phyloP scores from a whole-genome alignment of 345 rosid genomes.

The Noccaea caerulescens region DNA sequence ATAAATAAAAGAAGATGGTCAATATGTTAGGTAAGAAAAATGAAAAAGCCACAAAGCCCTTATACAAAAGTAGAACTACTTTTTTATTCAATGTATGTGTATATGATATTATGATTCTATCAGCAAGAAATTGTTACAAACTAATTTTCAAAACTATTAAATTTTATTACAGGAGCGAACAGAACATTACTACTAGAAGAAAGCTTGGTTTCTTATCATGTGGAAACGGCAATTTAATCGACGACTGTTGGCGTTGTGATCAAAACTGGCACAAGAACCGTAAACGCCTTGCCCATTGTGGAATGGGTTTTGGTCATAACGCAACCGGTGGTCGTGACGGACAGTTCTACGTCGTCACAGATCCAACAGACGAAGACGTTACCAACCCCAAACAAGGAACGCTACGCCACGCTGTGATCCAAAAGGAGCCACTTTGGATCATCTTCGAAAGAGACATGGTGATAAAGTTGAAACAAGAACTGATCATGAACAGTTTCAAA shows the following conservation, averaged over 20 bases:
- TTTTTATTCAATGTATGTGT: background rate
- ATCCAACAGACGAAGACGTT: slow-evolving; percentile 48
- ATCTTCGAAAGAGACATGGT: slow-evolving; percentile 45
- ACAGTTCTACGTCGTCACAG: slow-evolving; percentile 49
- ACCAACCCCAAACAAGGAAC: slow-evolving; percentile 51
- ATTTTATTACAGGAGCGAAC: slow-evolving; percentile 19
- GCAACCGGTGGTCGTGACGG: slow-evolving; percentile 54
- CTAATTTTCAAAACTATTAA: background rate
- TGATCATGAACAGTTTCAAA: slow-evolving; percentile 56
- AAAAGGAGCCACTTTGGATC: slow-evolving; percentile 52
- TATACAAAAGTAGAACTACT: background rate
- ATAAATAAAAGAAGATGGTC: background rate
- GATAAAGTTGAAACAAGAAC: slow-evolving; percentile 53
- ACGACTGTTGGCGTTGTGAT: slow-evolving; percentile 59
- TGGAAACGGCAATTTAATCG: slow-evolving; percentile 45
- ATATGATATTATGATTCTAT: background rate
- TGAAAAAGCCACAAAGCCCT: background rate
- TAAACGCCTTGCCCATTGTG: slow-evolving; percentile 52
- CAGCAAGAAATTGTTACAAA: background rate
- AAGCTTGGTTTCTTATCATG: slow-evolving; percentile 36
- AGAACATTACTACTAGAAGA: slow-evolving; percentile 22
- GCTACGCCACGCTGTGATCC: slow-evolving; percentile 52
- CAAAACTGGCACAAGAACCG: slow-evolving; percentile 52
- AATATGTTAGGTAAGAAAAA: background rate
- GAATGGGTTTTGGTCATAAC: slow-evolving; percentile 50